phyloP scores from a whole-genome alignment of 768 basidiomycete genomes.

The Amanita polypyramis region DNA sequence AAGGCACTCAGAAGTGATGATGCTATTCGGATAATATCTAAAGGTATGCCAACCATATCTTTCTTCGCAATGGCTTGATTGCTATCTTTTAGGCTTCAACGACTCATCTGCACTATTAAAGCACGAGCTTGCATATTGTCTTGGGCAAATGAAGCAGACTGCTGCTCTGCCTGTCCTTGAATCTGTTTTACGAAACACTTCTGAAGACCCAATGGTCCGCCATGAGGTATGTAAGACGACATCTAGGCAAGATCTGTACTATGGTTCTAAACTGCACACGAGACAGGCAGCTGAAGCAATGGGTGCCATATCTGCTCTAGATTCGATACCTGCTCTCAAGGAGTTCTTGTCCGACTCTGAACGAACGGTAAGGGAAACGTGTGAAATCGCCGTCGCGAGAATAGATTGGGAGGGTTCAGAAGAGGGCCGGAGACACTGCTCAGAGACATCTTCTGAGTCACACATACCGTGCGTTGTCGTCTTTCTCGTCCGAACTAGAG shows the following conservation, averaged over 20 bases:
- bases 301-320: constrained; percentile 75
- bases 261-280: constrained; percentile 9
- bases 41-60: constrained; percentile 37
- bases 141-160: constrained; percentile 78
- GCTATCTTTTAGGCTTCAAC: constrained; percentile 48
- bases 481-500: not conserved
- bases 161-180: constrained; percentile 75
- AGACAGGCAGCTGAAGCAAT: constrained; percentile 93
- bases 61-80: constrained; percentile 6
- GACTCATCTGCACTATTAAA: constrained; percentile 89
- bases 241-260: not conserved
- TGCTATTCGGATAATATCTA: constrained; percentile 76
- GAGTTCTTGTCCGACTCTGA: constrained; percentile 65
- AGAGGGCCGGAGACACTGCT: constrained; percentile 44
- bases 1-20: constrained; percentile 73
- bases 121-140: constrained; percentile 94
- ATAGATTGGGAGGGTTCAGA: constrained; percentile 86
- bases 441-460: constrained; percentile 18
- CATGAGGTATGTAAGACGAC: constrained; percentile 64
- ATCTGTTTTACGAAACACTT: constrained; percentile 53
- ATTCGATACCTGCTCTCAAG: constrained; percentile 58
- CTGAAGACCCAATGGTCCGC: constrained; percentile 91
- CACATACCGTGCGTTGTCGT: constrained; percentile 25
- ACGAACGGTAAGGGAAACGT: constrained; percentile 83
- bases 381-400: constrained; percentile 93